These are phyloP conservation scores for Pestalotiopsis sp. DNA, from an alignment of 2,329 filamentous ascomycete species.

Conservation along the genomic window DNA sequence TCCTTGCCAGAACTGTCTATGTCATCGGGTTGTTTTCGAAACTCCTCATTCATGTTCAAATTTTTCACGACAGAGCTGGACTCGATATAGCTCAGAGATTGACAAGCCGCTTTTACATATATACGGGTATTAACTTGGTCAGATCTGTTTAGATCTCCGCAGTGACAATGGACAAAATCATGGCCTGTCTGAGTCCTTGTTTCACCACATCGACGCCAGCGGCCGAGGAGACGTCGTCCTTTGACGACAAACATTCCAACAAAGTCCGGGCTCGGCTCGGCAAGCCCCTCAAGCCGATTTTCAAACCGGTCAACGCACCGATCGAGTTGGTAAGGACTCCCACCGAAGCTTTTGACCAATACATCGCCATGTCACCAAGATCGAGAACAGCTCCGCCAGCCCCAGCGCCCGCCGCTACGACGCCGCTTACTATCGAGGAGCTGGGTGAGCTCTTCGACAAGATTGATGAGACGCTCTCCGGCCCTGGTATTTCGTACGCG, in stretches of 20 bases:
- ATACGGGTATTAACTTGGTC: neutral
- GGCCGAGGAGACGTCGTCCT: neutral
- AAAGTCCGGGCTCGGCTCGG: neutral
- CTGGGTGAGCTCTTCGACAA: slow-evolving; percentile 40
- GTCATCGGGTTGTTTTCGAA: neutral
- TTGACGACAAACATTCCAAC: neutral
- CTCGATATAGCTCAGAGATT: neutral
- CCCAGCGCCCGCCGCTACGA: neutral
- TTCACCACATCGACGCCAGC: neutral
- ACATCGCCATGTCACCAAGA: neutral
- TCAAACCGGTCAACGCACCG: neutral
- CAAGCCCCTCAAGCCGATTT: neutral
- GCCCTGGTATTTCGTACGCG: slow-evolving; percentile 40
- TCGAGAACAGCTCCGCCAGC: neutral
- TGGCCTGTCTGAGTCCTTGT: neutral
- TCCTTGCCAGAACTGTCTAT: neutral
- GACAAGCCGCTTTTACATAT: neutral
- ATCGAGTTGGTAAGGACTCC: neutral
- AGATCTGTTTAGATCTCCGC: neutral
- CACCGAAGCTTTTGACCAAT: neutral
- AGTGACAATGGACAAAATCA: neutral
- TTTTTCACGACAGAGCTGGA: neutral
- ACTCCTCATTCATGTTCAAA: neutral
- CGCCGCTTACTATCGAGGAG: slow-evolving; percentile 28
- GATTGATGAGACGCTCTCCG: slow-evolving; percentile 39